Evolutionary conservation across 1,284 basidiomycete species (phyloP), one percentile per base, ranked within the genome.

Genomic region (Bjerkandera adusta): DNA sequence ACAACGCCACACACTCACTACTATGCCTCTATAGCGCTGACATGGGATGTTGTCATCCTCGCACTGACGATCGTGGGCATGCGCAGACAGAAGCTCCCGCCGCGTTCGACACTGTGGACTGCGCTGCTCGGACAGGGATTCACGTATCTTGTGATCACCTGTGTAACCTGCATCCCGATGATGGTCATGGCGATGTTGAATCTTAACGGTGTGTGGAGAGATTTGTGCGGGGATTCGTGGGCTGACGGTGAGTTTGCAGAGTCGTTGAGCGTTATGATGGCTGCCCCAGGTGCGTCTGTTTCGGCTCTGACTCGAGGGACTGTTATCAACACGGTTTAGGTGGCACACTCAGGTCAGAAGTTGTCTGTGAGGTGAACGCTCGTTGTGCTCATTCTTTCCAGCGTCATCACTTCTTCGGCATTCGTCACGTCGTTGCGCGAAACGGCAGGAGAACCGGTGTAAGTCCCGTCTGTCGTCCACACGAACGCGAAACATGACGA

Each of bases 331-430:
- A n/a, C n/a, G n/a, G n/a, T n/a, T n/a, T n/a, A n/a, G n/a, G n/a
- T n/a, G n/a, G n/a, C n/a, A n/a, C n/a, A n/a, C n/a, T n/a, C n/a
- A n/a, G n/a, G n/a, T n/a, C n/a, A n/a, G n/a, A 44, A 12, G 20
- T 8, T 7, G 21, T 18, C 15, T 20, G 15, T 21, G 13, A 13
- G 12, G 11, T 10, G 24, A 10, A 16, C 5, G n/a, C 13, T 6
- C 8, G 18, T 43, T 15, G 25, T 34, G 24, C n/a, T 20, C 13
- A 8, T 22, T 10, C 20, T 26, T 45, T 27, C 12, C 36, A 50
- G 48, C 45, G 44, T 46, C 13, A 47, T 50, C 18, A 45, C 44
- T 15, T 50, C 45, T 11, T 50, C 48, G 7, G 44, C 36, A 18
- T 50, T 35, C 7, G 48, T 47, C 25, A 42, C 25, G 4, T 25